Percentiles rank a stretch among this genome's conserved stretches.
Evolutionary conservation across 2,329 filamentous ascomycete genomes (phyloP).

Genomic region (Claviceps sp.): DNA sequence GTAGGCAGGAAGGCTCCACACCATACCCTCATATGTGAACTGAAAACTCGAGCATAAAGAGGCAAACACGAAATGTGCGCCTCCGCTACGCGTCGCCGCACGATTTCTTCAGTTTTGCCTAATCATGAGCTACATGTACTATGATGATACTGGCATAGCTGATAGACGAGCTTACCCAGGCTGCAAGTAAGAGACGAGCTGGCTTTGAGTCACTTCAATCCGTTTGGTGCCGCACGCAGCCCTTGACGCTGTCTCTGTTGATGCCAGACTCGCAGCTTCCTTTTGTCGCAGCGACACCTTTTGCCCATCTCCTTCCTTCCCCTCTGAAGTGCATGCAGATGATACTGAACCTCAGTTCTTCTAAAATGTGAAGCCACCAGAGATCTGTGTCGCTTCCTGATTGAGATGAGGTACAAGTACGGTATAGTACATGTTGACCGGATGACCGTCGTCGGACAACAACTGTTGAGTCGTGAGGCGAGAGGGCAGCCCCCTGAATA

Average conservation of each 20-base stretch:
- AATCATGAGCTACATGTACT: background rate
- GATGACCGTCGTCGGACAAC: too few species aligned
- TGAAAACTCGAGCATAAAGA: too few species aligned
- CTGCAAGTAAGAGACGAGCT: background rate
- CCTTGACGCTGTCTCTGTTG: background rate
- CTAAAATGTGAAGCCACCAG: too few species aligned
- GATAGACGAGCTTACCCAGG: background rate
- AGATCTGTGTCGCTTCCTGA: too few species aligned
- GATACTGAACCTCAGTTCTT: background rate
- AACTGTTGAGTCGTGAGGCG: background rate
- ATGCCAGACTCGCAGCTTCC: background rate
- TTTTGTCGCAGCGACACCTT: background rate
- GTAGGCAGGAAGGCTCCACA: too few species aligned
- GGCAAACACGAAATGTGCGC: too few species aligned
- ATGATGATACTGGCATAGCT: background rate
- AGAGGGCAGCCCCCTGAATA: background rate
- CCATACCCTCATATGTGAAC: too few species aligned
- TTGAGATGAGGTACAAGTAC: too few species aligned
- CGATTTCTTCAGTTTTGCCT: too few species aligned
- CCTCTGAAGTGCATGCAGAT: background rate
- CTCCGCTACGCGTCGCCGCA: too few species aligned
- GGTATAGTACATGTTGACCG: too few species aligned
- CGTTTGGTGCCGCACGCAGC: background rate
- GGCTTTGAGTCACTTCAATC: background rate
- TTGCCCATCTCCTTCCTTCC: background rate